phyloP scores from a whole-genome alignment of 2,329 filamentous ascomycete genomes.

The Thelonectria discophora region DNA sequence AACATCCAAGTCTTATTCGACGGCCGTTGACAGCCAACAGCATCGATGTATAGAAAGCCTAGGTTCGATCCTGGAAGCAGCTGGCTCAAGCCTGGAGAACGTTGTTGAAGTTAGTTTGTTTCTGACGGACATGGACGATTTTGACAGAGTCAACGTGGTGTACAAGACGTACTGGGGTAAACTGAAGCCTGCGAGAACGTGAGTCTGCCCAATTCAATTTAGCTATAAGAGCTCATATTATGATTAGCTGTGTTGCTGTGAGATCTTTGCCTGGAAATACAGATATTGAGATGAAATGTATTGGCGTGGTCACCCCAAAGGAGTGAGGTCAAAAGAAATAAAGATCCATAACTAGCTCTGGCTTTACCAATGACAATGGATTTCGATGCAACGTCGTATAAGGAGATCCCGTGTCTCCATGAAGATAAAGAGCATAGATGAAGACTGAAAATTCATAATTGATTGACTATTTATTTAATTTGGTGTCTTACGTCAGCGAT shows the following conservation, averaged over 20 bases:
- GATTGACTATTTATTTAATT: not conserved
- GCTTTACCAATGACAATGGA: too few species aligned
- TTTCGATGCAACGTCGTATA: too few species aligned
- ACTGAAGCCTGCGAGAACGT: conserved; percentile 15
- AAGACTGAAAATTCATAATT: too few species aligned
- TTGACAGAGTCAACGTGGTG: conserved; percentile 74
- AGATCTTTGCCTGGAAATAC: too few species aligned
- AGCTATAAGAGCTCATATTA: too few species aligned
- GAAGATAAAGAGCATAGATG: not conserved
- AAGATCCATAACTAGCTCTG: too few species aligned
- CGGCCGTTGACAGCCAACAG: conserved; percentile 21
- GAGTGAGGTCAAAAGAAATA: too few species aligned
- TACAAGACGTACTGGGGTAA: conserved; percentile 51
- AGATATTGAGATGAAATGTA: too few species aligned
- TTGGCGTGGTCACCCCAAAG: too few species aligned
- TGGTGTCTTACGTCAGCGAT: not conserved
- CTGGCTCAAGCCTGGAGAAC: conserved; percentile 67
- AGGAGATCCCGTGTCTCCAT: too few species aligned
- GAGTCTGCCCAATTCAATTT: not conserved
- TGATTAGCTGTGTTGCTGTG: too few species aligned
- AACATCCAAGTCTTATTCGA: not conserved
- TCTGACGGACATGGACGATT: conserved; percentile 75
- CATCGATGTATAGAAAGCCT: conserved; percentile 73
- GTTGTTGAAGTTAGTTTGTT: conserved; percentile 77
- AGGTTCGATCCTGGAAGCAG: conserved; percentile 71